Evolutionary conservation across 768 basidiomycete genomes (phyloP), one percentile per base, ranked within the genome.

Genomic region (Tulasnella sp.): DNA sequence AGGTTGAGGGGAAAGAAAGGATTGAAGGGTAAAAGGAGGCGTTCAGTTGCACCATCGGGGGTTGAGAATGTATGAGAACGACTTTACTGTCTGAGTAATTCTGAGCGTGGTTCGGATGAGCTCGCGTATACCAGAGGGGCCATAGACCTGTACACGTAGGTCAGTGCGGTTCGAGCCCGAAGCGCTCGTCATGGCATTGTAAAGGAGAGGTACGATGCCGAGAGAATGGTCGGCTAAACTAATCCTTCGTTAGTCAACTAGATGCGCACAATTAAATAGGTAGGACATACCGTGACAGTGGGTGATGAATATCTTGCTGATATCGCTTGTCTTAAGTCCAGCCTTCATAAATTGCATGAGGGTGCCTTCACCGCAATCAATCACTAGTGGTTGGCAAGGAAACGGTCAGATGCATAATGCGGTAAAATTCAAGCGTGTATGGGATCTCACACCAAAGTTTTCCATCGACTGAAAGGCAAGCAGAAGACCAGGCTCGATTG

Each of bases 291-390:
- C 80, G 66, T 92, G 89, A 80, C 90, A 83, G 65, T 91, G 90
- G 1, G 89, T 91, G 53, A 92, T 75, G 69, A 92, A 90, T 45
- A 93, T 77, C 66, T 84, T 87, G 2, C 72, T 70, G 27, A 91
- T 74, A 66, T 65, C 74, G 76, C 58, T 82, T 65, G 51, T 67
- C 60, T 13, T 5, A 54, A 51, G 56, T 26, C 45, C 51, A 44
- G 65, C 42, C 66, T 65, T 50, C 63, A 69, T 56, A 43, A 89
- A 83, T 67, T 90, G 87, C 26, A 84, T 75, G 13, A 79, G 71
- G 11, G 87, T 88, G 34, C 88, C 88, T 70, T 89, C 86, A 13
- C 85, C 88, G 70, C 87, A 88, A 68, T 90, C 87, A 21, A 90
- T 77, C 84, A 90, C 86, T 87, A n/a, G n/a, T n/a, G n/a, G 65